Base-by-base conservation (phyloP, 805 yeast species). In the Cyberlindnera lachancei region DNA sequence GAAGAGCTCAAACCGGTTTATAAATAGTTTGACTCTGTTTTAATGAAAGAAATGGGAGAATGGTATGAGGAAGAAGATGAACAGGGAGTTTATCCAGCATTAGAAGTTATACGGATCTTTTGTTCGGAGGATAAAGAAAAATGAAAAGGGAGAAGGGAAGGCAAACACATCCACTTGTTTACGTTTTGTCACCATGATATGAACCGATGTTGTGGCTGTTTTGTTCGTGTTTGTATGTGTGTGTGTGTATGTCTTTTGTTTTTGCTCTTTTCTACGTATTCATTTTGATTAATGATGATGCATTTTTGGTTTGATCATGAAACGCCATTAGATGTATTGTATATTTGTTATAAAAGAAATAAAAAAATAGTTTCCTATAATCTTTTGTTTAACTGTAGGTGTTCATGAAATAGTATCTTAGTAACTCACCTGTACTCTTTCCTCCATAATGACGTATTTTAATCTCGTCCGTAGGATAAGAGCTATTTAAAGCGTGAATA, bases 1-100 rank as follows among this genome's bases (percentile, higher is more conserved):
- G 94, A 73, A 83, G 95, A 73, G 87, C 90, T 61, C 81, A 75
- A 64, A 23, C 33, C 22, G 52, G 81, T 82, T 88, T 72, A 95
- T 46, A 48, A 44, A 31, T 39, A 32, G 22, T 24, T 18, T 27
- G 36, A 31, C 13, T 30, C 24, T 8, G 23, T 24, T 22, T 41
- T 39, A 25, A 35, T 35, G 39, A 29, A 30, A 21, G 38, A 27
- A 22, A 27, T 12, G 20, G 31, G 25, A 25, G 19, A 25, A 20
- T 28, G 23, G 30, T 29, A 29, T 21, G 29, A 27, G 18, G n/a
- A n/a, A 15, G 16, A 20, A 23, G 25, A 29, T 31, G 21, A 31
- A 33, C 34, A n/a, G n/a, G n/a, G n/a, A n/a, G n/a, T n/a, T n/a
- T n/a, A n/a, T n/a, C n/a, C n/a, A n/a, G n/a, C n/a, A n/a, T n/a